Evolutionary conservation across 352 stramenopile species (phyloP), one percentile per base, ranked within the genome.

Genomic region (Globisporangium solare): DNA sequence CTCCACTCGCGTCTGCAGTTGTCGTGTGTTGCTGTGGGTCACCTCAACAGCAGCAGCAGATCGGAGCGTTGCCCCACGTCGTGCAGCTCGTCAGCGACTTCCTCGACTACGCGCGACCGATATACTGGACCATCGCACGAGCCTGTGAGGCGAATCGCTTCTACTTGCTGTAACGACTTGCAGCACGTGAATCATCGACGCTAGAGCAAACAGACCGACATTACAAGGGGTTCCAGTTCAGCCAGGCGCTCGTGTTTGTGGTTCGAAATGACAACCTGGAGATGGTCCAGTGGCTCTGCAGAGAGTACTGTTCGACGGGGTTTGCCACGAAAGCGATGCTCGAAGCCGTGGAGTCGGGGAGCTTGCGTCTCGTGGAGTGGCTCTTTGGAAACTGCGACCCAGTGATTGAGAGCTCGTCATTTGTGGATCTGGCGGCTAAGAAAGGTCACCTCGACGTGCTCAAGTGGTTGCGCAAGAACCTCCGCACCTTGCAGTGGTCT

Each of bases 371-470:
- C 11, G 4, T 56, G 13, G 18, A 56, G 20, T 56, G 51, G 37
- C 14, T 56, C 18, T 18, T 39, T 12, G 13, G 7, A 10, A 54
- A 45, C 15, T 45, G 31, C 15, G 42, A 49, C 22, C 27, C 27
- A 35, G 22, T 49, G 22, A 31, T 50, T 22, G 43, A 43, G 40
- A 31, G 37, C 51, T 27, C 24, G 6, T 12, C 32, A 42, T 41
- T 50, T 21, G 27, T 35, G 27, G 52, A 58, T 14, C 22, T 43
- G 15, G 52, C 52, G 20, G 52, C 42, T 43, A 31, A 20, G 13
- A 32, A 45, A 1, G 52, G 52, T 10, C 40, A 58, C 43, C 18
- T 58, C 40, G 52, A 50, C 24, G 35, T 20, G 27, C 52, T 58
- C 21, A 42, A 45, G 52, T 58, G 52, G 42, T 12, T 58, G 11